Percentiles rank a stretch among this genome's conserved stretches.
Conservation (phyloP, 805 yeast species). For the Zygosaccharomyces lentus region DNA sequence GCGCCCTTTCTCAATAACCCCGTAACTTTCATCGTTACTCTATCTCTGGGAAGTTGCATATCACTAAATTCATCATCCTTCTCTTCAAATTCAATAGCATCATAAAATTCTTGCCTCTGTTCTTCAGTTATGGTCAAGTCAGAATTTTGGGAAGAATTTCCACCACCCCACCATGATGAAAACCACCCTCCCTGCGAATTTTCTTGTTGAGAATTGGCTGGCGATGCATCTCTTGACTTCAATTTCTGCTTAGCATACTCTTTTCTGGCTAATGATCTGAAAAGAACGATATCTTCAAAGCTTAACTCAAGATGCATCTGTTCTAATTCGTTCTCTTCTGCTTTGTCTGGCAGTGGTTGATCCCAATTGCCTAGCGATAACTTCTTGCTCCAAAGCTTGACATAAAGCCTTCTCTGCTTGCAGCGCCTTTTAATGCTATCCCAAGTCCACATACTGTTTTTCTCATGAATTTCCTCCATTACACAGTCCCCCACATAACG, state of each 20-base stretch:
- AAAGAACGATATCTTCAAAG: conserved; percentile 79
- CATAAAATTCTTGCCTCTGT: conserved; percentile 83
- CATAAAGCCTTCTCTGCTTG: conserved; percentile 66
- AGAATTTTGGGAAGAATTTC: conserved; percentile 28
- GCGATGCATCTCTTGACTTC: conserved; percentile 14
- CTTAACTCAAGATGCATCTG: conserved; percentile 55
- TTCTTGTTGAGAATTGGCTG: conserved; percentile 14
- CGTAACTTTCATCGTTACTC: conserved; percentile 60
- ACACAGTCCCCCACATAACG: conserved; percentile 75
- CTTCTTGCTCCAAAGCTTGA: conserved; percentile 60
- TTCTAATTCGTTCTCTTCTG: conserved; percentile 40
- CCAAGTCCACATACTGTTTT: conserved; percentile 85
- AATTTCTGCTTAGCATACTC: conserved; percentile 57
- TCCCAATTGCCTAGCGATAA: conserved; percentile 37
- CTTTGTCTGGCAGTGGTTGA: conserved; percentile 34
- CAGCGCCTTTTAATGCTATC: conserved; percentile 65
- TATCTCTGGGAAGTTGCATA: conserved; percentile 66
- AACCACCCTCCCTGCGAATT: conserved; percentile 52
- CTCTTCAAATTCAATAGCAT: conserved; percentile 90
- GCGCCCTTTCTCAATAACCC: conserved; percentile 76
- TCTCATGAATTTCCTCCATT: conserved; percentile 73
- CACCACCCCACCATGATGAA: conserved; percentile 63
- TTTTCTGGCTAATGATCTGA: conserved; percentile 71
- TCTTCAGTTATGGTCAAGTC: conserved; percentile 68
- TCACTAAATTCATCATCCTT: conserved; percentile 40